These are phyloP conservation scores for Phytophthora nicotianae DNA, from an alignment of 352 stramenopile species.

Conservation along the genomic window DNA sequence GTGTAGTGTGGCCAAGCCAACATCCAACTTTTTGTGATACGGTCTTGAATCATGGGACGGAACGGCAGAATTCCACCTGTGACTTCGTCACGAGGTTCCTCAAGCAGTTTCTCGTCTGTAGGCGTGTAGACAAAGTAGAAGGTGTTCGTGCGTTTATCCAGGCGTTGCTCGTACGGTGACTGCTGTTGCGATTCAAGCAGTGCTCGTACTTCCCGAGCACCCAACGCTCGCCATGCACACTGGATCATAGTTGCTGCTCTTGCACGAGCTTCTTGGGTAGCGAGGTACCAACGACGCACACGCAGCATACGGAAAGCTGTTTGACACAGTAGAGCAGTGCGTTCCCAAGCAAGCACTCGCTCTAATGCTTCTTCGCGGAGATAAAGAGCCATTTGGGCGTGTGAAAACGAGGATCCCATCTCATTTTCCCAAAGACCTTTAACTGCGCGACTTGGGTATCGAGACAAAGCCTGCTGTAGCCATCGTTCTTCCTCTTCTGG, in stretches of 20 bases:
- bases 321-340: conserved; percentile 53
- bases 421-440: conserved; percentile 76
- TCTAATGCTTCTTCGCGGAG: conserved; percentile 67
- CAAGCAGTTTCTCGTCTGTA: conserved; percentile 64
- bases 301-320: conserved; percentile 65
- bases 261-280: conserved; percentile 41
- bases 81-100: conserved; percentile 60
- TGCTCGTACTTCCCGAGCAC: conserved; percentile 39
- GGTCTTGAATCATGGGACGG: conserved; percentile 76
- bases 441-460: conserved; percentile 39
- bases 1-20: conserved; percentile 71
- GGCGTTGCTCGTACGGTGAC: conserved; percentile 72
- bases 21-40: conserved; percentile 70
- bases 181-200: conserved; percentile 65
- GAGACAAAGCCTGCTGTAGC: conserved; percentile 33
- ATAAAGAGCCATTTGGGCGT: conserved; percentile 69
- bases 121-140: conserved; percentile 77
- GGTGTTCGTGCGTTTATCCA: conserved; percentile 51
- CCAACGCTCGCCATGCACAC: conserved; percentile 53
- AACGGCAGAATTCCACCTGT: conserved; percentile 56
- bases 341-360: conserved; percentile 59
- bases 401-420: conserved; percentile 41
- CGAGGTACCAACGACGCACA: conserved; percentile 56
- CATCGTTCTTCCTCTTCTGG: conserved; percentile 33
- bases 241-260: conserved; percentile 54